Percentiles rank a stretch among this genome's conserved stretches.
These are phyloP conservation scores for Spizellomyces sp. DNA, from an alignment of 192 early-diverging fungal genomes.

Conservation along the genomic window DNA sequence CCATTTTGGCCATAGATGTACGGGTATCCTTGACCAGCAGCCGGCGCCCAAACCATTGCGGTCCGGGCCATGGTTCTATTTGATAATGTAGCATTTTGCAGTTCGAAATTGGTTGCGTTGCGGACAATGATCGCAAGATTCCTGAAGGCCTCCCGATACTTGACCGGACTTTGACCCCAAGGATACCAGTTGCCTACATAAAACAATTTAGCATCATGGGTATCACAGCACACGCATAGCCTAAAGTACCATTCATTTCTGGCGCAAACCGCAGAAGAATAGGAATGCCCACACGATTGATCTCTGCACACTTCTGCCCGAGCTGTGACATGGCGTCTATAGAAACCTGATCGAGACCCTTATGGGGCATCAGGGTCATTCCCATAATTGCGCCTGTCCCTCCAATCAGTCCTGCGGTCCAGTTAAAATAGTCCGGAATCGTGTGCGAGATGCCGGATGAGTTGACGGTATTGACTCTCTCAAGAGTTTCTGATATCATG, in stretches of 20 bases:
- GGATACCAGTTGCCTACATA: conserved; percentile 37
- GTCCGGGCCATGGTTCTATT: conserved; percentile 24
- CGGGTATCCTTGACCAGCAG: conserved; percentile 43
- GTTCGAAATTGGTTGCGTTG: conserved; percentile 25
- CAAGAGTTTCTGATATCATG: conserved; percentile 16
- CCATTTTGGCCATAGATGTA: conserved; percentile 1
- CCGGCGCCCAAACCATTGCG: conserved; percentile 43
- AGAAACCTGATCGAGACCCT: conserved; percentile 26
- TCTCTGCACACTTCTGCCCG: conserved; percentile 24
- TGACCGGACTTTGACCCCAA: conserved; percentile 35
- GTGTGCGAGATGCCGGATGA: conserved; percentile 22
- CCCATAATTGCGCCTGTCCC: conserved; percentile 39
- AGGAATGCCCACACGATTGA: conserved; percentile 29
- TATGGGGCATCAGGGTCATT: conserved; percentile 38
- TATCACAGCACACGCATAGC: background rate
- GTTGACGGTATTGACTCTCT: conserved; percentile 21
- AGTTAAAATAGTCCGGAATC: conserved; percentile 29
- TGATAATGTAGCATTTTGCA: background rate
- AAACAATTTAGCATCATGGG: background rate
- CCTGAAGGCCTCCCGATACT: conserved; percentile 13
- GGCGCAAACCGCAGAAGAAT: conserved; percentile 41
- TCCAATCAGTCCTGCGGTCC: conserved; percentile 30
- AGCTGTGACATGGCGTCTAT: conserved; percentile 14
- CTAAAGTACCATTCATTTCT: conserved; percentile 44
- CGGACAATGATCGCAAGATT: conserved; percentile 28